These are phyloP conservation scores for Penicillium hesseltinei DNA, from an alignment of 2,329 filamentous ascomycete species.

Conservation along the genomic window DNA sequence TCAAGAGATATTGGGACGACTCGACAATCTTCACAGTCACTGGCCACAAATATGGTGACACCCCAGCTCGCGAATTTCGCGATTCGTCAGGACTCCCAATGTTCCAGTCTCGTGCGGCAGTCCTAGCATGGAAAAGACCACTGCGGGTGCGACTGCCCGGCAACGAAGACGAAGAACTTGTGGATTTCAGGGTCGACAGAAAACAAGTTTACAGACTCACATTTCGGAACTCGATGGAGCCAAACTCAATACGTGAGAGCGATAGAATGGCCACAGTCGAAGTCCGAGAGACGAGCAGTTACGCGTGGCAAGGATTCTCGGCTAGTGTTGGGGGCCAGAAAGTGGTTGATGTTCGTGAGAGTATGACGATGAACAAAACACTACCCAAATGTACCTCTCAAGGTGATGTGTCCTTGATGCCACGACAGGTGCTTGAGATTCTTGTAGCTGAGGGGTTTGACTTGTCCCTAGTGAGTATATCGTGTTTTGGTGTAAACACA, in stretches of 20 bases:
- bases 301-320: background rate
- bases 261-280: slow-evolving; percentile 22
- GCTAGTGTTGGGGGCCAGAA: slow-evolving; percentile 6
- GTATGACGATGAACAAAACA: slow-evolving; percentile 10
- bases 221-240: slow-evolving; percentile 25
- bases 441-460: slow-evolving; percentile 16
- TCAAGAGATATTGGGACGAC: no score
- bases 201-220: slow-evolving; percentile 15
- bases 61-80: no score
- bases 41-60: no score
- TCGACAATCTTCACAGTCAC: no score
- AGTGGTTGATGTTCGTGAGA: slow-evolving; percentile 17
- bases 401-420: background rate
- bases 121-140: no score
- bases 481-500: background rate
- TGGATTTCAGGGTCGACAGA: slow-evolving; percentile 12
- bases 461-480: slow-evolving; percentile 9
- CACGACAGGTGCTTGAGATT: slow-evolving; percentile 10
- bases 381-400: background rate
- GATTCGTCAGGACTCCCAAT: no score
- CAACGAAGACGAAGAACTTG: slow-evolving; percentile 11
- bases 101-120: no score
- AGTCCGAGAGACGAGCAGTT: background rate
- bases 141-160: slow-evolving; percentile 23
- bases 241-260: slow-evolving; percentile 13